phyloP scores from a whole-genome alignment of 495 filamentous ascomycete species.

The Aspergillus nidulans region DNA sequence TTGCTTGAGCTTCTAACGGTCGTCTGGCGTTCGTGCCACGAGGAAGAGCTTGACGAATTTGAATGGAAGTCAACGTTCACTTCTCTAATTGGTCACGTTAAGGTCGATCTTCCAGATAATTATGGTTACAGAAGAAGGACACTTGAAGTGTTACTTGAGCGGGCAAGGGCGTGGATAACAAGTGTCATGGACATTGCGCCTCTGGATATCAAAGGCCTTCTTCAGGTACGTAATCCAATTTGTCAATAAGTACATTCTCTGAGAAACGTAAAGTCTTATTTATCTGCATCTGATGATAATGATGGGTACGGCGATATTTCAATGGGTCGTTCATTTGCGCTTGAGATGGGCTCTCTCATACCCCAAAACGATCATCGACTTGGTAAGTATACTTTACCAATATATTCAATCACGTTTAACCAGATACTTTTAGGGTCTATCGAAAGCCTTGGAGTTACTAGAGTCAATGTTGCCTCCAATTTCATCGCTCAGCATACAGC shows the following conservation, averaged over 20 bases:
- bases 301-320: constrained; percentile 83
- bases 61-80: constrained; percentile 75
- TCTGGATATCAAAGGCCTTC: constrained; percentile 87
- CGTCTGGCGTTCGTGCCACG: constrained; percentile 92
- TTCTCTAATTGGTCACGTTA: constrained; percentile 68
- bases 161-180: constrained; percentile 75
- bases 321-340: constrained; percentile 88
- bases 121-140: constrained; percentile 74
- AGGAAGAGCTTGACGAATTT: constrained; percentile 91
- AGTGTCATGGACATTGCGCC: constrained; percentile 79
- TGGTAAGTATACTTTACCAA: constrained; percentile 30
- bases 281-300: constrained; percentile 89
- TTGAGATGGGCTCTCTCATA: constrained; percentile 86
- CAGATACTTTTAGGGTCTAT: constrained; percentile 50
- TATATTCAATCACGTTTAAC: neutral
- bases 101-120: constrained; percentile 86
- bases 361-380: constrained; percentile 85
- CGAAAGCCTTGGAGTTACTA: constrained; percentile 62
- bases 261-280: constrained; percentile 59
- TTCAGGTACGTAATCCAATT: constrained; percentile 50
- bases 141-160: constrained; percentile 68
- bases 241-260: constrained; percentile 1
- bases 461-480: constrained; percentile 86
- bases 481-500: constrained; percentile 97
- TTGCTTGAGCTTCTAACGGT: constrained; percentile 85